Conservation (phyloP, 352 stramenopile species). For the Peronospora destructor region DNA sequence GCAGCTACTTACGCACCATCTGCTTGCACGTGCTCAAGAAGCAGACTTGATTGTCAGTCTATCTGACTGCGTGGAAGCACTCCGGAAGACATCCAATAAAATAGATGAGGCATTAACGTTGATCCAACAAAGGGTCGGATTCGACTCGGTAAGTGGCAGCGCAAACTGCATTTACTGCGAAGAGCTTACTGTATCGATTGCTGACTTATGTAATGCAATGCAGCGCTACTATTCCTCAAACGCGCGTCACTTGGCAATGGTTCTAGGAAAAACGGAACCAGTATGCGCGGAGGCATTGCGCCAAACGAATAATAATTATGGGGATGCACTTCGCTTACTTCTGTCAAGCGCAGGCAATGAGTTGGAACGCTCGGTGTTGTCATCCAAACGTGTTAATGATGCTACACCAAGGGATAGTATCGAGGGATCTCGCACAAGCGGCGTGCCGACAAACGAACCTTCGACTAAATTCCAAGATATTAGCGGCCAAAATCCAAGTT, state of each 20-base stretch:
- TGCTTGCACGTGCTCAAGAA: slow-evolving; percentile 28
- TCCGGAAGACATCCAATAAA: slow-evolving; percentile 27
- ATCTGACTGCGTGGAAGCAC: slow-evolving; percentile 40
- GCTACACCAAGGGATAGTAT: background rate
- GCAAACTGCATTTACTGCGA: background rate
- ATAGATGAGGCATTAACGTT: slow-evolving; percentile 25
- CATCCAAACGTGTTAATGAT: slow-evolving; percentile 7
- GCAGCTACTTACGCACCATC: slow-evolving; percentile 20
- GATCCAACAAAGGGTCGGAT: slow-evolving; percentile 12
- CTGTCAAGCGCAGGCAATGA: slow-evolving; percentile 36
- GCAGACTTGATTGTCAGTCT: slow-evolving; percentile 22
- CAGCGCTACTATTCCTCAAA: slow-evolving; percentile 32
- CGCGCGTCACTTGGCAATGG: slow-evolving; percentile 42
- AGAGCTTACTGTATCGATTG: background rate
- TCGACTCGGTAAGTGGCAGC: slow-evolving; percentile 13
- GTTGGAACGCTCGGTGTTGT: slow-evolving; percentile 17
- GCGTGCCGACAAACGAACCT: slow-evolving; percentile 7
- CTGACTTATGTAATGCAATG: slow-evolving; percentile 1
- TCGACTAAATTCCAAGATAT: slow-evolving; percentile 60
- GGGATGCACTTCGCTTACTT: slow-evolving; percentile 49
- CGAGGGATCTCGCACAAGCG: background rate
- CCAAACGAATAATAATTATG: slow-evolving; percentile 44
- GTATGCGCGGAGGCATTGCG: slow-evolving; percentile 53
- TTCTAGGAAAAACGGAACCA: slow-evolving; percentile 42
- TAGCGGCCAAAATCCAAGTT: slow-evolving; percentile 76